A percentile compares a stretch with the other conserved stretches of the same genome.
These are phyloP conservation scores for Dendrocalamus latiflorus DNA, from an alignment of 202 grass and related monocot genomes.

Conservation along the genomic window DNA sequence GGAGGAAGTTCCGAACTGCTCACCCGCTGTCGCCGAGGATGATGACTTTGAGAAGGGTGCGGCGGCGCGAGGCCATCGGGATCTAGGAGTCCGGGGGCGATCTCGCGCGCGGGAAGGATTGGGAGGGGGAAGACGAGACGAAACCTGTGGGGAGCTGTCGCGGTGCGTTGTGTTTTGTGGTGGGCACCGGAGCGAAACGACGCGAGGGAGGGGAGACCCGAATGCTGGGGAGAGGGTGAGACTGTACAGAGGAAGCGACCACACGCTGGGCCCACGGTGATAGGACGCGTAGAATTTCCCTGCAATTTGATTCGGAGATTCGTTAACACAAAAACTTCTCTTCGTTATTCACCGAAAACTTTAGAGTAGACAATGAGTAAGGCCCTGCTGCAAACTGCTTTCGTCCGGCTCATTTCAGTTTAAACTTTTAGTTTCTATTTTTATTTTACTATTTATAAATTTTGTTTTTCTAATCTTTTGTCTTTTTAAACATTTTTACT, in stretches of 20 bases:
- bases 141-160: not conserved
- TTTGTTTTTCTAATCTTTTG: too few species aligned
- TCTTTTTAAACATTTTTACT: too few species aligned
- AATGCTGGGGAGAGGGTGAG: not conserved
- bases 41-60: slow-evolving; percentile 98
- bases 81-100: slow-evolving; percentile 25
- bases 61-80: slow-evolving; percentile 84
- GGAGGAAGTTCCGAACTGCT: slow-evolving; percentile 12
- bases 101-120: slow-evolving; percentile 11
- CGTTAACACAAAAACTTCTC: too few species aligned
- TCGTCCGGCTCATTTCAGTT: too few species aligned
- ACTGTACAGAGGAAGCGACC: slow-evolving; percentile 10
- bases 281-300: not conserved
- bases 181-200: not conserved
- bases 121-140: not conserved
- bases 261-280: not conserved
- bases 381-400: too few species aligned
- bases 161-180: slow-evolving; percentile 4
- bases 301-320: not conserved
- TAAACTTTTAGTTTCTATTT: too few species aligned
- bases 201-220: not conserved
- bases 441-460: too few species aligned
- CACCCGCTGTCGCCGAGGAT: slow-evolving; percentile 99
- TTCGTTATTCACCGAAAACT: too few species aligned
- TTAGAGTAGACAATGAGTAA: too few species aligned